phyloP scores from a whole-genome alignment of 768 basidiomycete genomes.

The Trametes villosa region DNA sequence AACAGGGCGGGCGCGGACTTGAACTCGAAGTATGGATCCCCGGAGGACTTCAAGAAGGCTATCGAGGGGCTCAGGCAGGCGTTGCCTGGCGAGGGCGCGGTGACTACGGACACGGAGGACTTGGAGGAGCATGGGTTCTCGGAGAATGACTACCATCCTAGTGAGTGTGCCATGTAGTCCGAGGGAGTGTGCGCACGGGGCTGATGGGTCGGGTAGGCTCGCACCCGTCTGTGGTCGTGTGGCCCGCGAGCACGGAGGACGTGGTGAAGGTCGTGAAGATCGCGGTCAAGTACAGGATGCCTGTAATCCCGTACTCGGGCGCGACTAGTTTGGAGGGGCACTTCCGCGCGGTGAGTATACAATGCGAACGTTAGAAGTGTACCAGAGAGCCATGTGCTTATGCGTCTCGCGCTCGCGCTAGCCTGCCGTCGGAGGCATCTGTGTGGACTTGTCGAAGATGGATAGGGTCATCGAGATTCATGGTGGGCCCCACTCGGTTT shows the following conservation, averaged over 20 bases:
- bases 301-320: conserved; percentile 78
- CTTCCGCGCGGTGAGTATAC: conserved; percentile 59
- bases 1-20: conserved; percentile 4
- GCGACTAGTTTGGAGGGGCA: conserved; percentile 86
- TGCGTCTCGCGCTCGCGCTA: background rate
- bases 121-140: conserved; percentile 60
- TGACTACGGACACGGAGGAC: conserved; percentile 57
- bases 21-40: conserved; percentile 49
- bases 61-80: conserved; percentile 51
- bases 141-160: conserved; percentile 52
- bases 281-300: conserved; percentile 75
- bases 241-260: conserved; percentile 74
- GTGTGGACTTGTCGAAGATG: conserved; percentile 81
- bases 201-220: conserved; percentile 34
- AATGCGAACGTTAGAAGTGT: too few species aligned
- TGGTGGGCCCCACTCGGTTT: conserved; percentile 43
- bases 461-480: conserved; percentile 76
- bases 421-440: conserved; percentile 62
- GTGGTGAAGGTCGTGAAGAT: conserved; percentile 79
- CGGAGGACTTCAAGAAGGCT: conserved; percentile 55
- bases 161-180: conserved; percentile 41
- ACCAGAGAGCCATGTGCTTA: too few species aligned
- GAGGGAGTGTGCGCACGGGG: too few species aligned
- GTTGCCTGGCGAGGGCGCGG: conserved; percentile 43
- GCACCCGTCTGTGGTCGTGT: conserved; percentile 64